Conservation (phyloP, 2,329 filamentous ascomycete genomes). For the Trichophyton rubrum region DNA sequence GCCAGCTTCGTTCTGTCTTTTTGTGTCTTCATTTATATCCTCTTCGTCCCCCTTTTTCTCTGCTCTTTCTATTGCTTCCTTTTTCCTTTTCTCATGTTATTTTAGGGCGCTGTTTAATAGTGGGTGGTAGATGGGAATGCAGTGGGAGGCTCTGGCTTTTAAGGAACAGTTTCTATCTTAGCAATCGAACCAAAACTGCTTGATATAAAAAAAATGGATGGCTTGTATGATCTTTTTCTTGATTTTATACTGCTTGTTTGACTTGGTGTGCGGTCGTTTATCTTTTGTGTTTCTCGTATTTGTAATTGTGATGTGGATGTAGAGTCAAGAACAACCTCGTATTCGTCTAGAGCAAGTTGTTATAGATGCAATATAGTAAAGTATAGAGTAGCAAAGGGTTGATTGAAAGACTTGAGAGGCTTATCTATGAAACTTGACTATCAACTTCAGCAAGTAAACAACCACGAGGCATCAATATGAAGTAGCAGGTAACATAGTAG, state of each 20-base stretch:
- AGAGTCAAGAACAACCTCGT: no score
- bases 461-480: no score
- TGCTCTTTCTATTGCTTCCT: not conserved
- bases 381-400: no score
- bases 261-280: not conserved
- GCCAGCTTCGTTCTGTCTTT: not conserved
- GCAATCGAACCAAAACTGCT: not conserved
- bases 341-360: no score
- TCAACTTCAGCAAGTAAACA: no score
- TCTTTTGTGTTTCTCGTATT: not conserved
- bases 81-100: slow-evolving; percentile 11
- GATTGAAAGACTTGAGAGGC: no score
- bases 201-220: not conserved
- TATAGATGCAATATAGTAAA: no score
- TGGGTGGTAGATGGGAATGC: slow-evolving; percentile 25
- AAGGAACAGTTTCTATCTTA: not conserved
- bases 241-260: no score
- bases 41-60: not conserved
- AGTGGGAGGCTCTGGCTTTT: not conserved
- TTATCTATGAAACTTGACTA: no score
- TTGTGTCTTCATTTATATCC: not conserved
- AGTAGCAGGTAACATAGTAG: no score
- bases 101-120: slow-evolving; percentile 30
- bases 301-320: no score
- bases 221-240: not conserved